A percentile compares a stretch with the other conserved stretches of the same genome.
phyloP scores from a whole-genome alignment of 2,329 filamentous ascomycete genomes.

The Ophiostoma tasmaniense region DNA sequence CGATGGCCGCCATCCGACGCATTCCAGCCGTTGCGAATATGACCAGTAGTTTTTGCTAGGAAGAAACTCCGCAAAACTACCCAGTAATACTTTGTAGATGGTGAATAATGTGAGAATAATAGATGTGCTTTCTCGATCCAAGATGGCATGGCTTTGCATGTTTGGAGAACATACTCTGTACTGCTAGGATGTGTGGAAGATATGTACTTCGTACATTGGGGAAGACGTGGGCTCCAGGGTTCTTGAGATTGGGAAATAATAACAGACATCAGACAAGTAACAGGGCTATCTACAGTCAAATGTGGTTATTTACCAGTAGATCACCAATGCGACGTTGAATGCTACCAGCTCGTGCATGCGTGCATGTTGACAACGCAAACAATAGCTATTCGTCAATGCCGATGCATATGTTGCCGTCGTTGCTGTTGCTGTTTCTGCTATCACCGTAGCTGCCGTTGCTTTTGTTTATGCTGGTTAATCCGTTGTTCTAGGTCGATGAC shows the following conservation, averaged over 20 bases:
- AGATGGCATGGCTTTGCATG: neutral
- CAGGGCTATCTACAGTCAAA: too few species aligned
- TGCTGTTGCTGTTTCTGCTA: neutral
- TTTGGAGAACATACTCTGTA: neutral
- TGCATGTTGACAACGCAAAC: neutral
- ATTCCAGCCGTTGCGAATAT: neutral
- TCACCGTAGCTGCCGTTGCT: neutral
- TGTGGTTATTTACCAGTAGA: neutral
- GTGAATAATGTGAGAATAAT: too few species aligned
- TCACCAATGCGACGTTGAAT: neutral
- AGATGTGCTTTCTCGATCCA: neutral
- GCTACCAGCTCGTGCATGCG: neutral
- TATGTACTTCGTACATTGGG: neutral
- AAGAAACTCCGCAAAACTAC: neutral
- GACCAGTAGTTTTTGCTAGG: neutral
- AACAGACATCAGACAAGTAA: too few species aligned
- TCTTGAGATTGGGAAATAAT: too few species aligned
- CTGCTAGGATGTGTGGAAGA: neutral
- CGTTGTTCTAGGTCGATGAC: neutral
- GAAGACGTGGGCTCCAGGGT: too few species aligned
- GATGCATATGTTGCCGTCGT: neutral
- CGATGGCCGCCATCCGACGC: constrained; percentile 1
- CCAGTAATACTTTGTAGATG: too few species aligned
- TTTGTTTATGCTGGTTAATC: neutral
- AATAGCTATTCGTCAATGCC: neutral